phyloP scores from a whole-genome alignment of 2,329 filamentous ascomycete genomes.

The Oidium heveae region DNA sequence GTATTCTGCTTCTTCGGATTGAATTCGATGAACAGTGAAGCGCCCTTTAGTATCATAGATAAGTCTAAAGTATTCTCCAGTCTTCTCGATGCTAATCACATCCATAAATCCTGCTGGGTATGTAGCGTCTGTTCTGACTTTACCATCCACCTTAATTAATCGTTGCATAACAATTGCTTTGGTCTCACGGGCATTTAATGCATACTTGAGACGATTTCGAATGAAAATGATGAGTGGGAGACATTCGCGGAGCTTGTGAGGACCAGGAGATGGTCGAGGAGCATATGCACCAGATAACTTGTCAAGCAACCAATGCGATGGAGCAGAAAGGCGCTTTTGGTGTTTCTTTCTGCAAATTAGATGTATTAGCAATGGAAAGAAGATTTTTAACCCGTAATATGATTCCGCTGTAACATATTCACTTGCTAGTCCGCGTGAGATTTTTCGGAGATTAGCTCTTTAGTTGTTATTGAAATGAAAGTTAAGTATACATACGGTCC shows the following conservation, averaged over 20 bases:
- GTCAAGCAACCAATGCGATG: constrained; percentile 99
- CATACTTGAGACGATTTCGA: constrained; percentile 94
- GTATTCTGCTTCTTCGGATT: constrained; percentile 96
- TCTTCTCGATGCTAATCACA: constrained; percentile 98
- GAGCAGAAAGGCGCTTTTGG: constrained; percentile 98
- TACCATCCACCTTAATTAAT: constrained; percentile 97
- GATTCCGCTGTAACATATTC: too few relatives aligned
- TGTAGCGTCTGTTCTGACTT: constrained; percentile 96
- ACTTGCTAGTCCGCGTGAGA: too few relatives aligned
- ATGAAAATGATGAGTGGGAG: constrained; percentile 98
- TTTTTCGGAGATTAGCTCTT: too few relatives aligned
- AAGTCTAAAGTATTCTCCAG: constrained; percentile 98
- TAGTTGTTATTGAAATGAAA: too few relatives aligned
- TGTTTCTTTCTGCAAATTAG: constrained; percentile 60
- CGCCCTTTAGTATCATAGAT: constrained; percentile 99
- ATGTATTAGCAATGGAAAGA: too few relatives aligned
- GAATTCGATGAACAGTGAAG: constrained; percentile 99
- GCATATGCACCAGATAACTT: constrained; percentile 86
- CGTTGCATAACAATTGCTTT: constrained; percentile 98
- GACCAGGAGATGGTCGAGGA: constrained; percentile 52
- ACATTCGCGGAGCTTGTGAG: constrained; percentile 98
- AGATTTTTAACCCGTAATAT: too few relatives aligned
- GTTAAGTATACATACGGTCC: too few relatives aligned
- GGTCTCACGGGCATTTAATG: constrained; percentile 93
- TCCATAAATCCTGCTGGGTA: constrained; percentile 99